phyloP scores from a whole-genome alignment of 2,329 filamentous ascomycete genomes.

The Xylaria polymorpha region DNA sequence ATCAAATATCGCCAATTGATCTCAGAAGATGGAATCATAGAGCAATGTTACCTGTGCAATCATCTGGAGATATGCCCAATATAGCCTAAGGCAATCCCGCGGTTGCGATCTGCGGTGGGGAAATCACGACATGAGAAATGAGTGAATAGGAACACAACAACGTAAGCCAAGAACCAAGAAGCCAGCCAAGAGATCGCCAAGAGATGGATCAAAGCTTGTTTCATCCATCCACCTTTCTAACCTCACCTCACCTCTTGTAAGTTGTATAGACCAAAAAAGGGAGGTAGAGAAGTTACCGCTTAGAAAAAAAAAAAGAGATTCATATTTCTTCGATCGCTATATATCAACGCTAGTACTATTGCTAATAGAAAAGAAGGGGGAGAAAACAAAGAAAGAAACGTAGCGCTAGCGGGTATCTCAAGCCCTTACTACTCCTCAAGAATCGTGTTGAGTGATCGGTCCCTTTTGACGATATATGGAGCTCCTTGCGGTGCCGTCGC shows the following conservation, averaged over 20 bases:
- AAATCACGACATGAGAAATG: not conserved
- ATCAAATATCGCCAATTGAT: no score
- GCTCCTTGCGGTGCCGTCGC: no score
- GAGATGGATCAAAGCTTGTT: conserved; percentile 47
- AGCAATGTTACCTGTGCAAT: not conserved
- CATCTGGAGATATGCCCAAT: not conserved
- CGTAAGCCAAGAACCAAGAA: conserved; percentile 34
- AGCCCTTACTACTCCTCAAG: not conserved
- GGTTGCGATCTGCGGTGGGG: not conserved
- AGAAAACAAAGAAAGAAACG: not conserved
- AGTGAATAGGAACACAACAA: not conserved
- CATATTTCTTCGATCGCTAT: not conserved
- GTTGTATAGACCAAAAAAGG: not conserved
- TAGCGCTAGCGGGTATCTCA: not conserved
- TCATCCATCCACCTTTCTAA: conserved; percentile 28
- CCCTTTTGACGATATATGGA: no score
- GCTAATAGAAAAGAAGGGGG: not conserved
- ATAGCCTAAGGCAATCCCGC: conserved; percentile 8
- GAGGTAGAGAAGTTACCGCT: not conserved
- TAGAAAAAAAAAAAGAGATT: not conserved
- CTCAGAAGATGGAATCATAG: no score
- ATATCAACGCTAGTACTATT: not conserved
- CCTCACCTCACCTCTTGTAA: conserved; percentile 32
- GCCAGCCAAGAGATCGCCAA: conserved; percentile 50
- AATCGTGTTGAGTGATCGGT: no score